Conservation (phyloP, 164 flowering plant genomes). For the Vitis amurensis region DNA sequence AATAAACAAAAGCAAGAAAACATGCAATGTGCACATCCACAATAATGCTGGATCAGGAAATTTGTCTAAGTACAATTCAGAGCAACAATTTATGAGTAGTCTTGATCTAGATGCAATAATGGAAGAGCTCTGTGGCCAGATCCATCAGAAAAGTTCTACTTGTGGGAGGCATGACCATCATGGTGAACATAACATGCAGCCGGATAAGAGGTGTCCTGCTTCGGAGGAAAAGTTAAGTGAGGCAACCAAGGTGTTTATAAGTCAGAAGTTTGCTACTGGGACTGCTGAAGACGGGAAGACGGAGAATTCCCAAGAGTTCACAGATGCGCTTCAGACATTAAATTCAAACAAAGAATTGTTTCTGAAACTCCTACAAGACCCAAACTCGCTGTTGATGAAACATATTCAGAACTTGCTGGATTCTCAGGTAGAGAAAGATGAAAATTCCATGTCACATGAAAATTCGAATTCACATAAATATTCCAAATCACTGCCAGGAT, state of each 20-base stretch:
- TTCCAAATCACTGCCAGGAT: conserved; percentile 20
- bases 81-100: conserved; percentile 13
- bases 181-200: conserved; percentile 21
- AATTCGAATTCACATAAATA: no score
- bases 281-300: conserved; percentile 33
- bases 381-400: conserved; percentile 40
- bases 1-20: conserved; percentile 30
- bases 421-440: conserved; percentile 31
- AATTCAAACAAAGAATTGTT: conserved; percentile 48
- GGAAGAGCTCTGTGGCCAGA: conserved; percentile 50
- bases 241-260: conserved; percentile 53
- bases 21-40: conserved; percentile 28
- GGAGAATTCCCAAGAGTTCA: conserved; percentile 47
- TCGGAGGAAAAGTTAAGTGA: conserved; percentile 53
- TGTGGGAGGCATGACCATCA: conserved; percentile 23
- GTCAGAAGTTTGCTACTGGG: conserved; percentile 45
- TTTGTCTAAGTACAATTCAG: conserved; percentile 12
- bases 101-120: conserved; percentile 39
- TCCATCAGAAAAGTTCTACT: conserved; percentile 26
- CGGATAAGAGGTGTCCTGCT: conserved; percentile 18
- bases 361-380: conserved; percentile 51
- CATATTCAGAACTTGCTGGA: conserved; percentile 35
- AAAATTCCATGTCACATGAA: not conserved
- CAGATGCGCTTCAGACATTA: conserved; percentile 56
- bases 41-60: conserved; percentile 18